phyloP scores from a whole-genome alignment of 495 filamentous ascomycete genomes.

The Saxophila tyrrhenica region DNA sequence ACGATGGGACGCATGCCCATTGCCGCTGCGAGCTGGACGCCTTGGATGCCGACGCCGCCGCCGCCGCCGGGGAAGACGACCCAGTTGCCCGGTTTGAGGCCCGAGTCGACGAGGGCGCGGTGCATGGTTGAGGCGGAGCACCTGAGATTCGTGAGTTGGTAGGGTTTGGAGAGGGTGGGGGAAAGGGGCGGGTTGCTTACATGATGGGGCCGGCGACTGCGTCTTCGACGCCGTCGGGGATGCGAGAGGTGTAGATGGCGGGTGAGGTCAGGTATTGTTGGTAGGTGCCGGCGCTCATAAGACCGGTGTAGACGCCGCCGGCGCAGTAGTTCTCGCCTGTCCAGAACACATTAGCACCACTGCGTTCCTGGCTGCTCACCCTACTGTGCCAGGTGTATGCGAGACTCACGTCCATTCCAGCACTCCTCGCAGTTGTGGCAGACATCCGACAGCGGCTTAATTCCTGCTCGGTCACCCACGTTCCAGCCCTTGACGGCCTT shows the following conservation, averaged over 20 bases:
- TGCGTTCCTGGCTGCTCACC: too few relatives aligned
- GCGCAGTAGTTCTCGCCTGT: conserved; percentile 29
- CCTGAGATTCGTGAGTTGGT: not conserved
- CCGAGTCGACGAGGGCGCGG: conserved; percentile 30
- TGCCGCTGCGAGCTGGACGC: conserved; percentile 34
- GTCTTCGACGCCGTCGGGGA: conserved; percentile 35
- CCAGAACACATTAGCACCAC: not conserved
- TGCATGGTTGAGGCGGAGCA: conserved; percentile 36
- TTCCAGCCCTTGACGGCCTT: conserved; percentile 43
- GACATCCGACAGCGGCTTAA: conserved; percentile 44
- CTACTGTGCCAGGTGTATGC: not conserved
- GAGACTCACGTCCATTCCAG: conserved; percentile 26
- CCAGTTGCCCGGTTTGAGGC: conserved; percentile 33
- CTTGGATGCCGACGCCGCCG: conserved; percentile 34
- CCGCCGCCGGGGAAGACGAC: conserved; percentile 36
- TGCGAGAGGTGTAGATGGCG: conserved; percentile 34
- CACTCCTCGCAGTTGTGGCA: conserved; percentile 42
- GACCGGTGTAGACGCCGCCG: conserved; percentile 27
- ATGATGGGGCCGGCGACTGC: conserved; percentile 37
- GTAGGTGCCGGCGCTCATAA: conserved; percentile 28
- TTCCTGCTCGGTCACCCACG: conserved; percentile 47
- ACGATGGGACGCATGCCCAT: conserved; percentile 45
- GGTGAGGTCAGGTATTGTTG: conserved; percentile 33
- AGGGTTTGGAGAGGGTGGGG: not conserved
- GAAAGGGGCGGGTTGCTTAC: conserved; percentile 1